Conservation (phyloP, 345 rosid genomes). For the Pugionium dolabratum region DNA sequence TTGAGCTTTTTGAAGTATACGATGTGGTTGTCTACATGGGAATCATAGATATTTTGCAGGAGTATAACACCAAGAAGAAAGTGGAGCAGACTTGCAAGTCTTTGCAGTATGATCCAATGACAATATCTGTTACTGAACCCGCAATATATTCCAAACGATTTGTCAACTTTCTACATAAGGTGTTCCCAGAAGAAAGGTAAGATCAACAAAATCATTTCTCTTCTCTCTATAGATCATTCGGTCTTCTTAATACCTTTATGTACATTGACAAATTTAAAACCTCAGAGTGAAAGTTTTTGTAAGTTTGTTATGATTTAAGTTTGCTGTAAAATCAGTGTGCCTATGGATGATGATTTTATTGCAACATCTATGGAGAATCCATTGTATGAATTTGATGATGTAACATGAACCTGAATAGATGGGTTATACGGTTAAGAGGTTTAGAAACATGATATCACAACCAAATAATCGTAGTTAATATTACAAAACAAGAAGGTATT, state of each 20-base stretch:
- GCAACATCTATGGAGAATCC: background rate
- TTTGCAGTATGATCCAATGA: conserved; percentile 56
- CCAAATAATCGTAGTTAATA: too few species aligned
- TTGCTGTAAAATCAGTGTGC: conserved; percentile 15
- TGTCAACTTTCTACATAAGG: conserved; percentile 65
- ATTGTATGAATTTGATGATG: background rate
- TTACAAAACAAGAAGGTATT: conserved; percentile 13
- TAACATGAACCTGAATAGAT: background rate
- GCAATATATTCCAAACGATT: conserved; percentile 68
- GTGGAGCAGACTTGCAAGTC: conserved; percentile 76
- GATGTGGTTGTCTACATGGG: conserved; percentile 96
- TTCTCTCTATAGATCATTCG: conserved; percentile 6
- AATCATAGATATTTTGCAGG: conserved; percentile 81
- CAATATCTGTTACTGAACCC: conserved; percentile 72
- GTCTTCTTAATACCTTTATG: conserved; percentile 23
- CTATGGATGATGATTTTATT: conserved; percentile 1
- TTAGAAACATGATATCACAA: background rate
- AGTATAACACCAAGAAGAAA: conserved; percentile 75
- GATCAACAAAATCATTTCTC: conserved; percentile 9
- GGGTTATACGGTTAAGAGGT: background rate
- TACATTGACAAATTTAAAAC: conserved; percentile 16
- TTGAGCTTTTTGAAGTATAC: conserved; percentile 79
- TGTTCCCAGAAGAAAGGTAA: conserved; percentile 54
- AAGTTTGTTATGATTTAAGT: background rate
- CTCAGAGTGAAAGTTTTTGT: conserved; percentile 23